Base-by-base conservation (phyloP, 495 filamentous ascomycete genomes). In the Penicillium ucsense region DNA sequence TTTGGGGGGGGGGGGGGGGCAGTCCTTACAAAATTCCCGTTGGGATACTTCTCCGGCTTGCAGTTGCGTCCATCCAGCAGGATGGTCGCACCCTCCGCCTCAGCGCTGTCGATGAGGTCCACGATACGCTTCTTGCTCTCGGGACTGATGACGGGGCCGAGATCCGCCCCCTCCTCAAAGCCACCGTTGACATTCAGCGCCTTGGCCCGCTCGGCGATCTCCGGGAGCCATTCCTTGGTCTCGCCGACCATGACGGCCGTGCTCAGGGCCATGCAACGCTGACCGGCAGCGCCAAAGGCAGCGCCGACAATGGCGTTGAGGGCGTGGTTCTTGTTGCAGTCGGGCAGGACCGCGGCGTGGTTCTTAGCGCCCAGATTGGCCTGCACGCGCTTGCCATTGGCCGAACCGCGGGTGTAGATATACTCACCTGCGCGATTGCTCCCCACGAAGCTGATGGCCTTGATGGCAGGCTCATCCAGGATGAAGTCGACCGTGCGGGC, bases 311-410 rank as follows among this genome's bases (percentile, higher is more conserved):
- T 89, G 10, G 90, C 86, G 63, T 96, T 96, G 47, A 99, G 70
- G 49, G 94, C 84, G 31, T 95, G 90, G 70, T 97, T 95, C 80
- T 95, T 96, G 74, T 96, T 95, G 71, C 84, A 87, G 73, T 99
- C 92, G 2, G 94, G 92, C 51, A 97, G 78, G 27, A 99, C 82
- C 31, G 88, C 86, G 28, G 90, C 91, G 64, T 99, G 92, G 76
- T 99, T 99, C 80, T 99, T 99, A 38, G 92, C 92, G 27, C 92
- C 92, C 45, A 99, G 71, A 66, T 99, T 99, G 58, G 92, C 92
- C 70, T 99, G 92, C n/a, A 96, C 90, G 56, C 82, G 79, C 68
- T 85, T 85, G 46, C 92, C 92, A 59, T 96, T 90, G 53, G 90
- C 90, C 6, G 89, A 94, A 12, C 80, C 94, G 41, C 90, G 85